A percentile compares a stretch with the other conserved stretches of the same genome.
phyloP scores from a whole-genome alignment of 768 basidiomycete genomes.

The Lentinula sp. region DNA sequence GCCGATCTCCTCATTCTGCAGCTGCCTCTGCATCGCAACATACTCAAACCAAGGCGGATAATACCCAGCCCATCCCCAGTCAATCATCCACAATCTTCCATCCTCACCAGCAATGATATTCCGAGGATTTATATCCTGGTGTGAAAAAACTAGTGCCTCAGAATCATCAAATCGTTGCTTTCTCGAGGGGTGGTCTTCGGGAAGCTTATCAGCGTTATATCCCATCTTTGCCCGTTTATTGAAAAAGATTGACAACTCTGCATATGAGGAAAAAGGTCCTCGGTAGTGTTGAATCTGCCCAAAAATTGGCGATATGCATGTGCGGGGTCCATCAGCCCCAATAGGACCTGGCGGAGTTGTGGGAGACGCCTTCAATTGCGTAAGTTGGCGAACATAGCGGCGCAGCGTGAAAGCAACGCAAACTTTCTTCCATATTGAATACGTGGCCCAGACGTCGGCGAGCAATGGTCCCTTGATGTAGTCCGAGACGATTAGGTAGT shows the following conservation, averaged over 20 bases:
- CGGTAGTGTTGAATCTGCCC: background rate
- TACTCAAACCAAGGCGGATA: constrained; percentile 10
- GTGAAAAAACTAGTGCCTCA: constrained; percentile 16
- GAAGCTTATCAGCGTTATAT: background rate
- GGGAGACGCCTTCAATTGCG: background rate
- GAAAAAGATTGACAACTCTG: constrained; percentile 12
- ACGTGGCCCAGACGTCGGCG: constrained; percentile 10
- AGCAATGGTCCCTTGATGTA: constrained; percentile 13
- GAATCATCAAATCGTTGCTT: constrained; percentile 12
- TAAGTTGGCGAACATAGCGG: constrained; percentile 15
- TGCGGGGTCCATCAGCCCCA: constrained; percentile 5
- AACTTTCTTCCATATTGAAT: constrained; percentile 11
- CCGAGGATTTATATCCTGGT: constrained; percentile 14
- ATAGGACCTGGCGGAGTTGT: constrained; percentile 11
- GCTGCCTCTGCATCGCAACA: constrained; percentile 9
- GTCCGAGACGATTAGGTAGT: constrained; percentile 13
- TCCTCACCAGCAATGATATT: constrained; percentile 15
- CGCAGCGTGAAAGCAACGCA: constrained; percentile 15
- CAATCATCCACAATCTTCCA: constrained; percentile 16
- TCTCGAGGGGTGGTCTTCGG: constrained; percentile 6
- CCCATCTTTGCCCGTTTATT: constrained; percentile 4
- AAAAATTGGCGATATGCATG: constrained; percentile 9
- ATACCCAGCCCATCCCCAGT: constrained; percentile 15
- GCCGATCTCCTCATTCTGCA: constrained; percentile 7
- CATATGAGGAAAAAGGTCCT: constrained; percentile 13